A percentile compares a stretch with the other conserved stretches of the same genome.
Evolutionary conservation across 2,329 filamentous ascomycete species (phyloP).

Genomic region (Pestalotiopsis fici): DNA sequence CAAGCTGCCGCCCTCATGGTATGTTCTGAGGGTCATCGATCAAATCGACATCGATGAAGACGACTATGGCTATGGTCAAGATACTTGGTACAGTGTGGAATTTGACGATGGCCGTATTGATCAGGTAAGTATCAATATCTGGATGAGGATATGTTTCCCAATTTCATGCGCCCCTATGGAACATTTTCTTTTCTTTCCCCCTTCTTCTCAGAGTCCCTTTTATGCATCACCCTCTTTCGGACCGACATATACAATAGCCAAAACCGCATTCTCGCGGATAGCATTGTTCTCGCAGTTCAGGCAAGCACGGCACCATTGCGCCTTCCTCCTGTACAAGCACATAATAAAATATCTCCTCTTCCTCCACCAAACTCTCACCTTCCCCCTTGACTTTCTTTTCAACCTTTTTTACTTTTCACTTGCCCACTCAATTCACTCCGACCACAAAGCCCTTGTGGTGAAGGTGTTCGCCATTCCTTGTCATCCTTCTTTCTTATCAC

Average conservation of each 20-base stretch:
- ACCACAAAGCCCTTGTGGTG: not conserved
- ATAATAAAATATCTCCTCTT: no score
- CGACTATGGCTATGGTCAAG: conserved; percentile 12
- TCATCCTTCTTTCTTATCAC: not conserved
- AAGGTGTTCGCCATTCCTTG: not conserved
- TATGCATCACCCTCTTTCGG: no score
- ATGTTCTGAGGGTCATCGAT: conserved; percentile 37
- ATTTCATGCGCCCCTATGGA: not conserved
- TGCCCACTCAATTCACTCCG: not conserved
- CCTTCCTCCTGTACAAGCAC: no score
- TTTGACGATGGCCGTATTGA: conserved; percentile 48
- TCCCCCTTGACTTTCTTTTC: not conserved
- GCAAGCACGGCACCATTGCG: no score
- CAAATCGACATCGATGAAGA: conserved; percentile 24
- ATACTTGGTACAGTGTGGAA: conserved; percentile 36
- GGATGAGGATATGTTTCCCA: conserved; percentile 17
- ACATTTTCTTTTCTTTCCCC: not conserved
- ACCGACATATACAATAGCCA: no score
- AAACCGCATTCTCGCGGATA: no score
- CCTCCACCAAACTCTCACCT: no score
- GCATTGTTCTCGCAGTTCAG: no score
- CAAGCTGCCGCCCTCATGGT: conserved; percentile 31
- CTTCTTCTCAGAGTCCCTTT: no score
- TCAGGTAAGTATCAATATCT: conserved; percentile 36
- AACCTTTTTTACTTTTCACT: not conserved